Conservation (phyloP, 441 rosid genomes). For the Gossypium lobatum region DNA sequence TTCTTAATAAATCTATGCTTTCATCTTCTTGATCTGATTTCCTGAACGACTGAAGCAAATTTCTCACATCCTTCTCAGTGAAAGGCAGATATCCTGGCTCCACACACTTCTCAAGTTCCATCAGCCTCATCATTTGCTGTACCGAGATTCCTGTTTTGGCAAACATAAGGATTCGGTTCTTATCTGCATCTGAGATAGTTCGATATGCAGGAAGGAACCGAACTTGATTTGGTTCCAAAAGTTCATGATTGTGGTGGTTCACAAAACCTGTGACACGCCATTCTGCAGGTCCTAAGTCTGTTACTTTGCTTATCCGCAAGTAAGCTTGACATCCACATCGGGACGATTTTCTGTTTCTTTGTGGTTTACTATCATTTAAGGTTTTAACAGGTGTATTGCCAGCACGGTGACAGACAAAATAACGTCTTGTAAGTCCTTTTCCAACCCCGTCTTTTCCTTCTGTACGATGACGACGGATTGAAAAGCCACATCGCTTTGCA, state of each 20-base stretch:
- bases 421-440: conserved; percentile 91
- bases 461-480: conserved; percentile 90
- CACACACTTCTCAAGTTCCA: conserved; percentile 96
- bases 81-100: conserved; percentile 94
- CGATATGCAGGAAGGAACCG: conserved; percentile 96
- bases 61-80: conserved; percentile 95
- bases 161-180: conserved; percentile 87
- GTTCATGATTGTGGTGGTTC: conserved; percentile 89
- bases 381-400: conserved; percentile 91
- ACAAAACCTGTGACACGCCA: conserved; percentile 95
- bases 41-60: conserved; percentile 84
- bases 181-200: conserved; percentile 89
- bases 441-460: conserved; percentile 98
- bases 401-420: conserved; percentile 94
- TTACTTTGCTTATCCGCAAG: conserved; percentile 72
- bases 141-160: conserved; percentile 92
- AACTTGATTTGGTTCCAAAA: conserved; percentile 83
- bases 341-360: conserved; percentile 83
- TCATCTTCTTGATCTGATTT: conserved; percentile 85
- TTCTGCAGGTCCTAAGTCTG: conserved; percentile 67
- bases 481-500: conserved; percentile 85
- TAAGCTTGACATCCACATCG: conserved; percentile 95
- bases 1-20: conserved; percentile 74
- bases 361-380: conserved; percentile 64
- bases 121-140: conserved; percentile 96